Conservation (phyloP, 1,284 basidiomycete species). For the Volvariella volvacea region DNA sequence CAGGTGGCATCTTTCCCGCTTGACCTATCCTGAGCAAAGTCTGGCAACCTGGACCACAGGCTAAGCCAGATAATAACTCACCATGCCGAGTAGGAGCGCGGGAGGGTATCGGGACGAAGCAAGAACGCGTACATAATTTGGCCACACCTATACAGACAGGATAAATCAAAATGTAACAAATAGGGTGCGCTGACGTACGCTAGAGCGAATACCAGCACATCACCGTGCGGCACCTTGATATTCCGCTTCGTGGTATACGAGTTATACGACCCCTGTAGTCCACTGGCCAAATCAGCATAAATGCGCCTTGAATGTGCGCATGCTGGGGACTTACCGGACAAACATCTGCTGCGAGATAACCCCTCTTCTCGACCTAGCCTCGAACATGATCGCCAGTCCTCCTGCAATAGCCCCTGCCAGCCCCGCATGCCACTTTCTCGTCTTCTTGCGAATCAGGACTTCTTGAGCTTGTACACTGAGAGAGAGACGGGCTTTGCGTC, state of each 20-base stretch:
- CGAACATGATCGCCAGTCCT: slow-evolving; percentile 77
- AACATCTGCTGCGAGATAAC: slow-evolving; percentile 90
- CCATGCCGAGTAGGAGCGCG: slow-evolving; percentile 73
- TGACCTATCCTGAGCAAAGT: slow-evolving; percentile 31
- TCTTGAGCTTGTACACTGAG: slow-evolving; percentile 57
- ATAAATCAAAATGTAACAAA: background rate
- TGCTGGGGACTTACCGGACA: slow-evolving; percentile 59
- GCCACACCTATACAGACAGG: slow-evolving; percentile 43
- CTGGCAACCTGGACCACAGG: background rate
- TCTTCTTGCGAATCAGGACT: slow-evolving; percentile 57
- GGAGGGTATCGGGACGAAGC: slow-evolving; percentile 77
- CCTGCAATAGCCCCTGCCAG: slow-evolving; percentile 83
- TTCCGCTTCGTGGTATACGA: slow-evolving; percentile 59
- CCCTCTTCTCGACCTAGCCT: slow-evolving; percentile 62
- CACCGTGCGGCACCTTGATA: slow-evolving; percentile 79
- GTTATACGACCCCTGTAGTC: slow-evolving; percentile 82
- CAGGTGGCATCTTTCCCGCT: slow-evolving; percentile 60
- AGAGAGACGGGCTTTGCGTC: slow-evolving; percentile 47
- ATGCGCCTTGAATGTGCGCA: background rate
- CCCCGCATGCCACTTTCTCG: slow-evolving; percentile 81
- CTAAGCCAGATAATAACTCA: slow-evolving; percentile 23
- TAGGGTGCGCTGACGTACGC: slow-evolving; percentile 39
- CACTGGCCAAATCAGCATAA: slow-evolving; percentile 34
- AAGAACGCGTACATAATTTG: slow-evolving; percentile 89
- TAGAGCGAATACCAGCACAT: slow-evolving; percentile 76